Evolutionary conservation across 768 basidiomycete species (phyloP).

Genomic region (Termitomyces eurrhizus): DNA sequence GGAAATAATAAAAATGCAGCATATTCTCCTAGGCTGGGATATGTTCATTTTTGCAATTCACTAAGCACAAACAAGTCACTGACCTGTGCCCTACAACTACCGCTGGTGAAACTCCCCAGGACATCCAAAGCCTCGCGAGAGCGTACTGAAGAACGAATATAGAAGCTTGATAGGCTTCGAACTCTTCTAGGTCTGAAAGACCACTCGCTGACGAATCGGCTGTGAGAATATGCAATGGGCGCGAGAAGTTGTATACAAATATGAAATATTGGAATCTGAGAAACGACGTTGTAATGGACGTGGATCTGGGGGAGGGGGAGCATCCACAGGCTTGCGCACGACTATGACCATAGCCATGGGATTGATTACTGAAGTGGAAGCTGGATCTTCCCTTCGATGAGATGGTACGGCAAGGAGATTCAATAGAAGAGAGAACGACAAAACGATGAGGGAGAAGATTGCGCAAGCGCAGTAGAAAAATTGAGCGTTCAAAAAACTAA

Average conservation of each 20-base stretch:
- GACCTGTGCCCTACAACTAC: conserved; percentile 74
- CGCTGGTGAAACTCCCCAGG: conserved; percentile 61
- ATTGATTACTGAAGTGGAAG: neutral
- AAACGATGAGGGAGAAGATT: neutral
- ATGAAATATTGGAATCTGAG: neutral
- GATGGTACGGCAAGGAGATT: neutral
- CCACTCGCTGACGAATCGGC: conserved; percentile 17
- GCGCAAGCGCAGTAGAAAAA: neutral
- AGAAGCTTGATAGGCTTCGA: conserved; percentile 48
- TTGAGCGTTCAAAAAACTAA: neutral
- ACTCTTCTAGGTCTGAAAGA: conserved; percentile 28
- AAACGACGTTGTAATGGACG: neutral
- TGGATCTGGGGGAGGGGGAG: neutral
- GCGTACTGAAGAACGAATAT: conserved; percentile 63
- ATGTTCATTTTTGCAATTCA: neutral
- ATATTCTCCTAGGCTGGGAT: too few relatives aligned
- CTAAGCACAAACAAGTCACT: conserved; percentile 13
- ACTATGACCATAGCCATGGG: neutral
- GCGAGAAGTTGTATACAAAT: neutral
- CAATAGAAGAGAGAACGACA: neutral
- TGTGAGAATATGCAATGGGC: conserved; percentile 28
- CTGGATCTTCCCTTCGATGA: neutral
- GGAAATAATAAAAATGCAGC: too few relatives aligned
- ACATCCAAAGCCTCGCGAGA: conserved; percentile 59
- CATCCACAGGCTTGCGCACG: neutral